Percentiles rank a stretch among this genome's conserved stretches.
Evolutionary conservation across 306 rosid genomes (phyloP).

Genomic region (Malus fusca): DNA sequence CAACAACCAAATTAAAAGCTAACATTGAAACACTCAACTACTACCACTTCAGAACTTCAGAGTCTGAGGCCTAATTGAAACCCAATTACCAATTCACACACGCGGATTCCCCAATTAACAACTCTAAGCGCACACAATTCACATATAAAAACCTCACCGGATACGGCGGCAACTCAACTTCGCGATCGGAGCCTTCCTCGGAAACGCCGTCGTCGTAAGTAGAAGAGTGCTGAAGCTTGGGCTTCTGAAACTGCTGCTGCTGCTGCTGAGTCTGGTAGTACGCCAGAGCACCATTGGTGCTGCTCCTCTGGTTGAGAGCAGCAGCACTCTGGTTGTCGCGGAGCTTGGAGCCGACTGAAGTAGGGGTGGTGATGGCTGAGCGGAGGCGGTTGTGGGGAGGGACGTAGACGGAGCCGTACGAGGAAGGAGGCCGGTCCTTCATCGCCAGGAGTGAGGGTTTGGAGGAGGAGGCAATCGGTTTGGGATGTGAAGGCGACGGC

Average conservation of each 20-base stretch:
- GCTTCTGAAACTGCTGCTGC: conserved; percentile 37
- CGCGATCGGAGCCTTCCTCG: conserved; percentile 44
- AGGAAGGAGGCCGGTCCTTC: conserved; percentile 83
- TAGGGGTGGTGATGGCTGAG: conserved; percentile 41
- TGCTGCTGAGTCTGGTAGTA: conserved; percentile 24
- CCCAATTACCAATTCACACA: not conserved
- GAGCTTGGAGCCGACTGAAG: conserved; percentile 35
- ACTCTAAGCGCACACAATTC: not conserved
- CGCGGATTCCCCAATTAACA: not conserved
- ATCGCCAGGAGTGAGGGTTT: conserved; percentile 42
- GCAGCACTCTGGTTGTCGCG: conserved; percentile 10
- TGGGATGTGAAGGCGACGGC: not conserved
- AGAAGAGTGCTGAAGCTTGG: conserved; percentile 34
- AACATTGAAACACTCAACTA: not conserved
- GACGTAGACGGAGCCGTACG: conserved; percentile 60
- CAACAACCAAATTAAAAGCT: not conserved
- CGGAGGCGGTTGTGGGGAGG: conserved; percentile 89
- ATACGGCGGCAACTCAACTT: conserved; percentile 28
- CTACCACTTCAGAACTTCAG: not conserved
- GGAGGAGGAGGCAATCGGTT: conserved; percentile 44
- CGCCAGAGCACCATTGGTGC: conserved; percentile 4
- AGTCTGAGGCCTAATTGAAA: not conserved
- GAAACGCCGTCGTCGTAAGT: conserved; percentile 44
- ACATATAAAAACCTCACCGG: conserved; percentile 26
- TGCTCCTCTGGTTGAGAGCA: conserved; percentile 19